These are phyloP conservation scores for Escovopsis sp. DNA, from an alignment of 2,329 filamentous ascomycete species.

Conservation along the genomic window DNA sequence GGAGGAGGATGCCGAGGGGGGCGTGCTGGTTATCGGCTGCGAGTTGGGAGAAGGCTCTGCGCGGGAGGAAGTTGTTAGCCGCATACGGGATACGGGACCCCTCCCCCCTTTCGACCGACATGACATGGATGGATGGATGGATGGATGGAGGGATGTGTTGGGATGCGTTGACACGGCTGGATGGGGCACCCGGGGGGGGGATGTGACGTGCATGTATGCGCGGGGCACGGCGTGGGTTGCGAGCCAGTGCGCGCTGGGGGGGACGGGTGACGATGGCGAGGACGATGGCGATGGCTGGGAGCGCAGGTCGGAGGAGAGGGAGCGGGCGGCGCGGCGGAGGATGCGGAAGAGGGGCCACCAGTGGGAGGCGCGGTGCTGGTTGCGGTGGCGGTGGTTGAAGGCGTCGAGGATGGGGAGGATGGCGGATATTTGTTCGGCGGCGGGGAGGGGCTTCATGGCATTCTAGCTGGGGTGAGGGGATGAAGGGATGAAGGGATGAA, in stretches of 20 bases:
- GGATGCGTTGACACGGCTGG: not conserved
- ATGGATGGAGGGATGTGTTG: not conserved
- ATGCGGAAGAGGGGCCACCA: conserved; percentile 69
- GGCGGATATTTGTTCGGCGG: conserved; percentile 14
- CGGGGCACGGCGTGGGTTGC: conserved; percentile 17
- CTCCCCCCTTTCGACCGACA: too few relatives aligned
- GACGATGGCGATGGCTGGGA: not conserved
- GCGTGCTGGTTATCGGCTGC: conserved; percentile 61
- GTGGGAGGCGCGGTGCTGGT: conserved; percentile 67
- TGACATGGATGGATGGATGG: too few relatives aligned
- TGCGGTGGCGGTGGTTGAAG: conserved; percentile 72
- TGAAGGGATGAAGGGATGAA: too few relatives aligned
- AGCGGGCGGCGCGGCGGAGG: conserved; percentile 50
- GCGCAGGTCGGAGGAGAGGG: conserved; percentile 27
- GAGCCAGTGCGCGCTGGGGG: conserved; percentile 15
- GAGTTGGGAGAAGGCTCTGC: conserved; percentile 53
- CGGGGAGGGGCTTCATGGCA: not conserved
- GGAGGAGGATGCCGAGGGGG: conserved; percentile 52
- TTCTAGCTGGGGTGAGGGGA: not conserved
- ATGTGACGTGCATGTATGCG: conserved; percentile 21
- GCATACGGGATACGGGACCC: too few relatives aligned
- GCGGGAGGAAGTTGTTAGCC: not conserved
- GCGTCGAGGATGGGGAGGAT: conserved; percentile 48
- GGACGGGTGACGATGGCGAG: not conserved
- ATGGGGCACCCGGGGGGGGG: not conserved